Evolutionary conservation across 1,284 basidiomycete species (phyloP).

Genomic region (Cystobasidium sp.): DNA sequence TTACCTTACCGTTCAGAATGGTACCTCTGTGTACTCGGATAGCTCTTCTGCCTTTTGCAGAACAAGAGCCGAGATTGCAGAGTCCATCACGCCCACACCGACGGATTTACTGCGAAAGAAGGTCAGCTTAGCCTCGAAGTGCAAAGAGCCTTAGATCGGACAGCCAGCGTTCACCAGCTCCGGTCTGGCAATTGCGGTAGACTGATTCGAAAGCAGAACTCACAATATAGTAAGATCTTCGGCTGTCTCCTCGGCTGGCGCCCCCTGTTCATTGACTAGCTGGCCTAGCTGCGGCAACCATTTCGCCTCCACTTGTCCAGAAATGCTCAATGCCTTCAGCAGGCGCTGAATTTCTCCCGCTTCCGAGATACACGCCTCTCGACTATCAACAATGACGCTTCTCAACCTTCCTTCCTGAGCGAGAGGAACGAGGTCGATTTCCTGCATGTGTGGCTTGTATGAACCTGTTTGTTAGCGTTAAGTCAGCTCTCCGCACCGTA

Average conservation of each 20-base stretch:
- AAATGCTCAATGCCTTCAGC: background rate
- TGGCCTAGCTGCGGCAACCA: conserved; percentile 22
- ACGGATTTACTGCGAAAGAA: conserved; percentile 47
- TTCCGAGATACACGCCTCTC: conserved; percentile 48
- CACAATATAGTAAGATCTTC: conserved; percentile 34
- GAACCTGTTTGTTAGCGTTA: conserved; percentile 40
- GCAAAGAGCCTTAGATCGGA: background rate
- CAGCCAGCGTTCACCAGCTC: background rate
- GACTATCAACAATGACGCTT: conserved; percentile 49
- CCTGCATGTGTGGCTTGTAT: conserved; percentile 50
- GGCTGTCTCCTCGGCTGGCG: background rate
- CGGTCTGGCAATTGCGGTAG: background rate
- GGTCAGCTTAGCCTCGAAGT: background rate
- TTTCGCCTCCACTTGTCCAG: background rate
- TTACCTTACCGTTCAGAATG: conserved; percentile 30
- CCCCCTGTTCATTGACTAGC: background rate
- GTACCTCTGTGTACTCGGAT: conserved; percentile 30
- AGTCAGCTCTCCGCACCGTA: background rate
- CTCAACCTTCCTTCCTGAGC: conserved; percentile 10
- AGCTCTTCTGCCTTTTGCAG: conserved; percentile 44
- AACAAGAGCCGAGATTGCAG: conserved; percentile 47
- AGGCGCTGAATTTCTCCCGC: conserved; percentile 50
- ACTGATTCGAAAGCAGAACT: background rate
- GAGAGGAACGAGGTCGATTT: conserved; percentile 46
- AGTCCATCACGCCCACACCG: conserved; percentile 52